phyloP scores from a whole-genome alignment of 2,329 filamentous ascomycete genomes.

The Diaporthe ampelina region DNA sequence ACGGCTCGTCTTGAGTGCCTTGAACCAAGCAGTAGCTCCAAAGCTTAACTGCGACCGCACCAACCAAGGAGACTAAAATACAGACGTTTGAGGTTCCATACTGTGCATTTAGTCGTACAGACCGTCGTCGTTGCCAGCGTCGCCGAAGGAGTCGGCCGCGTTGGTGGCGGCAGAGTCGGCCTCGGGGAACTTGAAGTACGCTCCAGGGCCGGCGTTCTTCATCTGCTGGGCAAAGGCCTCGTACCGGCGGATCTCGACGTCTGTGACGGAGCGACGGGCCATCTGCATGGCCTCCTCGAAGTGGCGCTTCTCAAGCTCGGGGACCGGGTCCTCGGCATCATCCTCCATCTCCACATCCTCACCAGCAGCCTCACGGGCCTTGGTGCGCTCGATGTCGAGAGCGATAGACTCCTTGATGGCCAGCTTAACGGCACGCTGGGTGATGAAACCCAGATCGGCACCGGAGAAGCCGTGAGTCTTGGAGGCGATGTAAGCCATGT shows the following conservation, averaged over 20 bases:
- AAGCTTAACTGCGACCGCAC: constrained; percentile 8
- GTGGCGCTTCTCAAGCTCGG: constrained; percentile 94
- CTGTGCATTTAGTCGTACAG: constrained; percentile 84
- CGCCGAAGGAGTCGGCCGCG: constrained; percentile 78
- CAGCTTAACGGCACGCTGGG: constrained; percentile 98
- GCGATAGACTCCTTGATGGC: constrained; percentile 98
- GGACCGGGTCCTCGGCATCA: constrained; percentile 90
- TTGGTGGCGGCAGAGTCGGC: constrained; percentile 76
- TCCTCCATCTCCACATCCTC: constrained; percentile 86
- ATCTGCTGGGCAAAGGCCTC: constrained; percentile 99
- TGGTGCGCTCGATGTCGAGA: constrained; percentile 88
- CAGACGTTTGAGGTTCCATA: constrained; percentile 50
- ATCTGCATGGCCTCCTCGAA: constrained; percentile 99
- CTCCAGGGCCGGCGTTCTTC: constrained; percentile 97
- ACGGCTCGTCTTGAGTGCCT: constrained; percentile 1
- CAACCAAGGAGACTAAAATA: constrained; percentile 60
- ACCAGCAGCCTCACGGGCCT: constrained; percentile 88
- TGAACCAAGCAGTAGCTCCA: constrained; percentile 13
- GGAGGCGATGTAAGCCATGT: constrained; percentile 91
- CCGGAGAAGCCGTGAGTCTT: constrained; percentile 99
- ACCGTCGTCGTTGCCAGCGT: constrained; percentile 94
- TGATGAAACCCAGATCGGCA: constrained; percentile 99
- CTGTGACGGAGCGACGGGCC: constrained; percentile 92
- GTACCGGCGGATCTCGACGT: constrained; percentile 98
- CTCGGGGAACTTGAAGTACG: constrained; percentile 97